Evolutionary conservation across 129 eudicot species (phyloP).

Genomic region (Arctium lappa): DNA sequence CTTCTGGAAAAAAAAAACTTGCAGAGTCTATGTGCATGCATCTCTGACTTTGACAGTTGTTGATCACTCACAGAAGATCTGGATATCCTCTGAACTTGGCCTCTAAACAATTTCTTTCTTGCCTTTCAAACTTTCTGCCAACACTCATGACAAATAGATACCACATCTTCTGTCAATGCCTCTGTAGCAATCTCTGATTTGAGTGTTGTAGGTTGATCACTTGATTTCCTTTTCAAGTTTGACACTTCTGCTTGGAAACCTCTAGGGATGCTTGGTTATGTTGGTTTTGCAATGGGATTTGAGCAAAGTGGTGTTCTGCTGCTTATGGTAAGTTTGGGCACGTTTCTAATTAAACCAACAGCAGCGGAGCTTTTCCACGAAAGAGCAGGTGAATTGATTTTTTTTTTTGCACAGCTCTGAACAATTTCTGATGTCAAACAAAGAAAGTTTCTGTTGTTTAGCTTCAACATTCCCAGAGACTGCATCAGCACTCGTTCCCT

Average conservation of each 20-base stretch:
- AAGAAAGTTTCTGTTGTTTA: slow-evolving; percentile 26
- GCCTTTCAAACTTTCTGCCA: no score
- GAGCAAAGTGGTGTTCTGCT: slow-evolving; percentile 13
- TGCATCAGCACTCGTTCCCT: slow-evolving; percentile 18
- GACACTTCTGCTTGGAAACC: slow-evolving; percentile 29
- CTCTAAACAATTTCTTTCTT: no score
- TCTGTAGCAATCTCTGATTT: background rate
- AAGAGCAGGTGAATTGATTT: slow-evolving; percentile 21
- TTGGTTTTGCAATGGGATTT: background rate
- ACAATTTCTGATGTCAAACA: no score
- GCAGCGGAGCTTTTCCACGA: slow-evolving; percentile 19
- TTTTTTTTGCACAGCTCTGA: no score
- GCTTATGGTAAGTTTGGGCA: slow-evolving; percentile 5
- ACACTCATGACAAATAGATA: no score
- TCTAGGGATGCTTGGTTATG: slow-evolving; percentile 15
- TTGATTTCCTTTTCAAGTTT: slow-evolving; percentile 45
- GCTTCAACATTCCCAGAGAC: slow-evolving; percentile 24
- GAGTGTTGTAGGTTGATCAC: slow-evolving; percentile 11
- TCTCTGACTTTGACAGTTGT: no score
- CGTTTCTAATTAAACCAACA: slow-evolving; percentile 11
- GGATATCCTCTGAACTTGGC: no score
- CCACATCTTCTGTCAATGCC: no score
- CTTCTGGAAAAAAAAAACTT: no score
- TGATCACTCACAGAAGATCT: no score
- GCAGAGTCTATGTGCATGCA: no score